Conservation (phyloP, 2,329 filamentous ascomycete species). For the Phaeoacremonium minimum region DNA sequence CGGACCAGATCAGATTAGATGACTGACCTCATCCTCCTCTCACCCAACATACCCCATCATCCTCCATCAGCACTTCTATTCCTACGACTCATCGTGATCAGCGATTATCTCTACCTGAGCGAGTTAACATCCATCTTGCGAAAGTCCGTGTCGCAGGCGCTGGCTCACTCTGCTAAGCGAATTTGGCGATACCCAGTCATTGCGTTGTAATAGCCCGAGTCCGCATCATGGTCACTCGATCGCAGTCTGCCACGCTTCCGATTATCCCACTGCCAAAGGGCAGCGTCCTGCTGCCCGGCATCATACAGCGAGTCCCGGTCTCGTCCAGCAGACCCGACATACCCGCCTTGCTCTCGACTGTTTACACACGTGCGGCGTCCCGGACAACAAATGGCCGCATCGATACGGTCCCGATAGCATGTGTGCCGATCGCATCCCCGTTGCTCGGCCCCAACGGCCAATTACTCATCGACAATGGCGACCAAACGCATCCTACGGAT, state of each 20-base stretch:
- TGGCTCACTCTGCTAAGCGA: no score
- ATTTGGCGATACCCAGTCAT: no score
- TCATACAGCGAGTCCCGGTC: constrained; percentile 80
- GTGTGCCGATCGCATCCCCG: constrained; percentile 78
- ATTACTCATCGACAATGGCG: constrained; percentile 64
- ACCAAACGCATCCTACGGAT: constrained; percentile 41
- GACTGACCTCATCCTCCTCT: no score
- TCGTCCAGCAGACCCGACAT: constrained; percentile 78
- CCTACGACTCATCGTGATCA: no score
- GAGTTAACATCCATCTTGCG: no score
- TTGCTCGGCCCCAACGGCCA: constrained; percentile 71
- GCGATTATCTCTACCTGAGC: no score
- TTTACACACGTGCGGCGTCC: constrained; percentile 72
- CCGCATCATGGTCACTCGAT: constrained; percentile 21
- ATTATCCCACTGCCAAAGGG: constrained; percentile 79
- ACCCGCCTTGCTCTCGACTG: constrained; percentile 77
- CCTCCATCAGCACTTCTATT: no score
- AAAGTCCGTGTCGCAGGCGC: no score
- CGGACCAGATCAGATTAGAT: no score
- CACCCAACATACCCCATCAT: no score
- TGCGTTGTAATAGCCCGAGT: no score
- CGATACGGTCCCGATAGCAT: constrained; percentile 73
- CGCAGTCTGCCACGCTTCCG: constrained; percentile 53
- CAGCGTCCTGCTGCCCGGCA: constrained; percentile 78
- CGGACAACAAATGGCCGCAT: constrained; percentile 61